Conservation (phyloP, 345 rosid genomes). For the Populus ilicifolia region DNA sequence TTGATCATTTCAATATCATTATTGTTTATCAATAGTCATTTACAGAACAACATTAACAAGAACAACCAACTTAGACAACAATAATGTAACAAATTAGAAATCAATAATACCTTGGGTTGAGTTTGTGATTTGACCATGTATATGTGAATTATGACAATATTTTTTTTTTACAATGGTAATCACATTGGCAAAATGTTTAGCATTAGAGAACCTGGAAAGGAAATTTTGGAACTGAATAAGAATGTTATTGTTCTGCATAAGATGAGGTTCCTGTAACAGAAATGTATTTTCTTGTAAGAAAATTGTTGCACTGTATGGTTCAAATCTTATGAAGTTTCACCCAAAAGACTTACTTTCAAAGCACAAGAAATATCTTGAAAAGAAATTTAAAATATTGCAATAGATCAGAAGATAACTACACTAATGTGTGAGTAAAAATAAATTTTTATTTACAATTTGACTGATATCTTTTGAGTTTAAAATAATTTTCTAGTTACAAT, state of each 20-base stretch:
- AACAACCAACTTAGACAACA: background rate
- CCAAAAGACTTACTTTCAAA: background rate
- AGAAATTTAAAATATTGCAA: background rate
- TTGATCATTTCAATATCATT: background rate
- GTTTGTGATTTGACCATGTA: background rate
- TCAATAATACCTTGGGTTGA: background rate
- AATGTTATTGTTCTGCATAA: background rate
- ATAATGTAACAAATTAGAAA: background rate
- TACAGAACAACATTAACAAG: background rate
- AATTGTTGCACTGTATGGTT: background rate
- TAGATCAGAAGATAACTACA: background rate
- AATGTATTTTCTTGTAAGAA: background rate
- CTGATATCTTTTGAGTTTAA: background rate
- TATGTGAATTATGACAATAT: background rate
- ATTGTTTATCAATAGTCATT: background rate
- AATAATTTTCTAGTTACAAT: background rate
- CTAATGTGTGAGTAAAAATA: background rate
- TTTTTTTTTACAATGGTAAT: background rate
- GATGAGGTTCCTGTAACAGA: background rate
- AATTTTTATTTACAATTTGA: background rate
- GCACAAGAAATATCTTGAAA: background rate
- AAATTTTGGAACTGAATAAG: background rate
- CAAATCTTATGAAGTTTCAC: background rate
- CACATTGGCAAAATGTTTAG: background rate
- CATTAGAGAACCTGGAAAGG: background rate